Evolutionary conservation across 2,329 filamentous ascomycete species (phyloP), one percentile per base, ranked within the genome.

Genomic region (Verticillium klebahnii): DNA sequence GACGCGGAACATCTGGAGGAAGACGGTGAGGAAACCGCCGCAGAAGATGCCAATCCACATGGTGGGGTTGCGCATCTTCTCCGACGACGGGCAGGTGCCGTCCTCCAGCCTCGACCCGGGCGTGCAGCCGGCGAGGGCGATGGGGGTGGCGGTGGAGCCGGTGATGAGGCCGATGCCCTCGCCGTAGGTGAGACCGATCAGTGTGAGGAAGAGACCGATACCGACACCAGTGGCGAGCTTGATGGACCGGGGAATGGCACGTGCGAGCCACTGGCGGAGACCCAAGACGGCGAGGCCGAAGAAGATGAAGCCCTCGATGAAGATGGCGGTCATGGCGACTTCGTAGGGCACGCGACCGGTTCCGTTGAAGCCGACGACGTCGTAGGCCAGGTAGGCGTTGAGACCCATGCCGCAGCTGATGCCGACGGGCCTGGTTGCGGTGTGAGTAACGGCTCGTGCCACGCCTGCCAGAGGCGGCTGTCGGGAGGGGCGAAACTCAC

Each of bases 11-110:
- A 93, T 85, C 88, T 94, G 90, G 60, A 96, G 78, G 66, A 95
- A 78, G 36, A 89, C 88, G 1, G 92, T 96, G 57, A 96, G 77
- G 65, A 96, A 83, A 63, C 92, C 91, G 54, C 92, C 91, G 67
- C 89, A 91, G 80, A 96, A 95, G 68, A 96, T 93, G 40, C 92
- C 92, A 59, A 96, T 82, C 92, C 92, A 96, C 85, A 96, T 86
- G 29, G 89, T 86, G 1, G 92, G 90, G 69, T 84, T 91, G 64
- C 91, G 86, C 91, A 96, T 94, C 82, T 93, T 93, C 60, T 84
- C 79, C 39, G 70, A 76, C 58, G 79, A 77, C 0, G 85, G 84
- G 72, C 91, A 95, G 7, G 85, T 69, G 11, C 89, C 89, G 12
- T 66, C 66, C 29, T 70, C 63, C 39, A 78, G 74, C 14, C 69